phyloP scores from a whole-genome alignment of 495 filamentous ascomycete genomes.

The Penicillium macrosclerotiorum region DNA sequence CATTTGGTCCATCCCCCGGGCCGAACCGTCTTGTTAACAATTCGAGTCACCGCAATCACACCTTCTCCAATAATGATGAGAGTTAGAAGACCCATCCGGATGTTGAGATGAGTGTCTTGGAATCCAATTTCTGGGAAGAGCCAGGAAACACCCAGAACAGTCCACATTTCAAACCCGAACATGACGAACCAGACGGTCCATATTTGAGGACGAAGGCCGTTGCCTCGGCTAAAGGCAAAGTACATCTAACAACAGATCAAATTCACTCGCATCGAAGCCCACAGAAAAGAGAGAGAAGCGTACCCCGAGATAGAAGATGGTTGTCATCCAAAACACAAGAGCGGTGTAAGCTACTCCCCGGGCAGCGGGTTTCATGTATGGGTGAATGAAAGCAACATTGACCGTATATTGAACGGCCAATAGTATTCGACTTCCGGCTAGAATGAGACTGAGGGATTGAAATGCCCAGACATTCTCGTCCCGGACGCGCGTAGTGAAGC shows the following conservation, averaged over 20 bases:
- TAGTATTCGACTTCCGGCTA: slow-evolving; percentile 57
- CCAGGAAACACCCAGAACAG: slow-evolving; percentile 54
- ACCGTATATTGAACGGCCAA: slow-evolving; percentile 58
- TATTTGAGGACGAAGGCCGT: slow-evolving; percentile 29
- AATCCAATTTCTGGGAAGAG: slow-evolving; percentile 57
- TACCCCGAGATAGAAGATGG: slow-evolving; percentile 51
- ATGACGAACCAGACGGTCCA: slow-evolving; percentile 62
- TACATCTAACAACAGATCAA: slow-evolving; percentile 39
- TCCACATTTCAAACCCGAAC: slow-evolving; percentile 51
- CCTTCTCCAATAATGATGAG: slow-evolving; percentile 71
- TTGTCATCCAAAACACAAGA: slow-evolving; percentile 38
- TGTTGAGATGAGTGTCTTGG: slow-evolving; percentile 62
- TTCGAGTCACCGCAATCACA: slow-evolving; percentile 51
- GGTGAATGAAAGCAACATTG: slow-evolving; percentile 43
- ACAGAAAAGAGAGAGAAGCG: slow-evolving; percentile 20
- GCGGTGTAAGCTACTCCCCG: slow-evolving; percentile 40
- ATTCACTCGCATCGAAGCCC: slow-evolving; percentile 5
- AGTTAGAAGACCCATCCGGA: slow-evolving; percentile 64
- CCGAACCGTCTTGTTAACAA: slow-evolving; percentile 55
- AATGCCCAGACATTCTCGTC: slow-evolving; percentile 44
- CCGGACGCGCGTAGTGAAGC: slow-evolving; percentile 49
- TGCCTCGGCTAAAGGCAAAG: slow-evolving; percentile 31
- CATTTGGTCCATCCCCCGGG: slow-evolving; percentile 48
- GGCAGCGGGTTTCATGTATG: slow-evolving; percentile 31
- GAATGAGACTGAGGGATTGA: slow-evolving; percentile 50